Evolutionary conservation across 495 filamentous ascomycete genomes (phyloP).

Genomic region (Cercophora newfieldiana): DNA sequence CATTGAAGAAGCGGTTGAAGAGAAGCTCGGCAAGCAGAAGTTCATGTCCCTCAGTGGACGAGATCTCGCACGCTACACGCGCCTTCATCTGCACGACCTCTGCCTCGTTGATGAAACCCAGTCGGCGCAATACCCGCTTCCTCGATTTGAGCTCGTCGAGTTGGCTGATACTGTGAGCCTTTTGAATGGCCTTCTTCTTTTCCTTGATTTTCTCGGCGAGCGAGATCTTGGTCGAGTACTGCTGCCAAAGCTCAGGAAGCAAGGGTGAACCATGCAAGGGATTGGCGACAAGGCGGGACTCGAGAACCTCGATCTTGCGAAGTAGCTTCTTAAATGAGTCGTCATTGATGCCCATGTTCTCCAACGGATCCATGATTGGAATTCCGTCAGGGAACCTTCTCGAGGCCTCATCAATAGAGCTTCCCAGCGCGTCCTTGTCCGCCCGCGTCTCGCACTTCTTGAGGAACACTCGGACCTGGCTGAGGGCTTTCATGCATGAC

Average conservation of each 20-base stretch:
- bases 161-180: conserved; percentile 82
- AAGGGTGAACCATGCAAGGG: conserved; percentile 87
- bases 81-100: conserved; percentile 96
- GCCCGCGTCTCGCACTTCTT: conserved; percentile 65
- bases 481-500: conserved; percentile 76
- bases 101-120: conserved; percentile 90
- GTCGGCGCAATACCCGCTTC: conserved; percentile 93
- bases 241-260: conserved; percentile 76
- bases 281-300: conserved; percentile 84
- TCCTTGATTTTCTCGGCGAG: conserved; percentile 74
- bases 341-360: conserved; percentile 91
- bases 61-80: conserved; percentile 93
- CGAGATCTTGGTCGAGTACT: conserved; percentile 79
- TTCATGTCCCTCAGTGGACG: conserved; percentile 81
- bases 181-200: conserved; percentile 80
- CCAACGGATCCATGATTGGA: conserved; percentile 83
- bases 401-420: conserved; percentile 68
- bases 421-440: conserved; percentile 62
- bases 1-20: conserved; percentile 98
- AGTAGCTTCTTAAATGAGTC: conserved; percentile 90
- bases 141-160: conserved; percentile 93
- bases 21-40: conserved; percentile 87
- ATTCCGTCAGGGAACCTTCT: conserved; percentile 91
- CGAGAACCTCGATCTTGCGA: conserved; percentile 94
- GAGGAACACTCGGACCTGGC: conserved; percentile 74